phyloP scores from a whole-genome alignment of 2,329 filamentous ascomycete genomes.

The Scortechinia acanthostroma region DNA sequence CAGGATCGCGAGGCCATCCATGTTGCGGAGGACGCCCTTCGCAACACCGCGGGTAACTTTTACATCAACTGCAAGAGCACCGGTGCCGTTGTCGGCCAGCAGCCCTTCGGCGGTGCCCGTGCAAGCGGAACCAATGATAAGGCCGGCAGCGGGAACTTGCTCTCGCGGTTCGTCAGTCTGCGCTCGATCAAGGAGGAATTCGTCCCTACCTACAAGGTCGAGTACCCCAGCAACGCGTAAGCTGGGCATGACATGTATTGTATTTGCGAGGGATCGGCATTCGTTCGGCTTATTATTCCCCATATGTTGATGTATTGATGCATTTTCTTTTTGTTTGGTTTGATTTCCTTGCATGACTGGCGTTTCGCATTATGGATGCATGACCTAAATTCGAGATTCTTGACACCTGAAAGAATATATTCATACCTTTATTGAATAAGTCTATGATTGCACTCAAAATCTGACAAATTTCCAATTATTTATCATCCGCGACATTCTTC shows the following conservation, averaged over 20 bases:
- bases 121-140: slow-evolving; percentile 39
- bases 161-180: slow-evolving; percentile 45
- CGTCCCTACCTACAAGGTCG: slow-evolving; percentile 48
- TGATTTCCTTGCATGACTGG: no score
- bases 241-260: not conserved
- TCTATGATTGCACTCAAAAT: no score
- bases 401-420: no score
- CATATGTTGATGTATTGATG: not conserved
- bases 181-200: slow-evolving; percentile 74
- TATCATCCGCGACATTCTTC: not conserved
- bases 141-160: slow-evolving; percentile 32
- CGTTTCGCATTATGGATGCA: no score
- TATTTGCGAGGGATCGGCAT: no score
- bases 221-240: slow-evolving; percentile 63
- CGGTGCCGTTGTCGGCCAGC: slow-evolving; percentile 30
- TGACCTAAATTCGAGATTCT: no score
- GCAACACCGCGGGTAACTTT: slow-evolving; percentile 74
- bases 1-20: slow-evolving; percentile 58
- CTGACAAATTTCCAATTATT: no score
- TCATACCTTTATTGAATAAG: no score
- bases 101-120: slow-evolving; percentile 35
- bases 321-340: not conserved
- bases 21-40: slow-evolving; percentile 63
- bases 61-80: slow-evolving; percentile 82
- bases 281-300: no score